phyloP scores from a whole-genome alignment of 257 asterid species.

The Jaltomata sinuosa region DNA sequence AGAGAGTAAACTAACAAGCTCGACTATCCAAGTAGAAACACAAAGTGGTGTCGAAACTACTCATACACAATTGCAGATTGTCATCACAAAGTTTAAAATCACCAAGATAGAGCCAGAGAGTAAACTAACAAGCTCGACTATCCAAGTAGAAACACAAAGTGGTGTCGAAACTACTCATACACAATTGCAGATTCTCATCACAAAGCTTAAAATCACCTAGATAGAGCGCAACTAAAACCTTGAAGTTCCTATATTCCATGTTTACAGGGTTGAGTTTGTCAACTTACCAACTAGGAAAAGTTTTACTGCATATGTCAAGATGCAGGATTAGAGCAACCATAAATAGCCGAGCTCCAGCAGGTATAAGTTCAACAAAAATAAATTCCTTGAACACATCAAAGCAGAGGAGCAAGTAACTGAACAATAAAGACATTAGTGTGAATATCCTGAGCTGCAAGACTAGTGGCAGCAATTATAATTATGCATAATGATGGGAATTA shows the following conservation, averaged over 20 bases:
- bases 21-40: neutral
- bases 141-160: neutral
- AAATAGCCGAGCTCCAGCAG: neutral
- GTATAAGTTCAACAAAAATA: neutral
- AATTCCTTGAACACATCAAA: neutral
- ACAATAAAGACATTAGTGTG: neutral
- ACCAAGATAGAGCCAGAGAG: neutral
- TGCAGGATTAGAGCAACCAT: neutral
- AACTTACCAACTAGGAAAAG: neutral
- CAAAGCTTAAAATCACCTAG: too few species aligned
- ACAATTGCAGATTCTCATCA: neutral
- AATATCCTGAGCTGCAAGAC: neutral
- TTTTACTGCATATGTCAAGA: neutral
- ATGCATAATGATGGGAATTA: neutral
- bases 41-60: neutral
- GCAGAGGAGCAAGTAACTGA: neutral
- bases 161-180: neutral
- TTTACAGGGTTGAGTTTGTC: neutral
- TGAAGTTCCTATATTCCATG: neutral
- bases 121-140: neutral
- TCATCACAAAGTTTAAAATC: neutral
- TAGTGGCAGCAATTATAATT: neutral
- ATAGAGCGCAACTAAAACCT: too few species aligned
- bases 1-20: neutral
- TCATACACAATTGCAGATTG: neutral